Conservation (phyloP, 2,329 filamentous ascomycete genomes). For the Aaosphaeria pasadenensis region DNA sequence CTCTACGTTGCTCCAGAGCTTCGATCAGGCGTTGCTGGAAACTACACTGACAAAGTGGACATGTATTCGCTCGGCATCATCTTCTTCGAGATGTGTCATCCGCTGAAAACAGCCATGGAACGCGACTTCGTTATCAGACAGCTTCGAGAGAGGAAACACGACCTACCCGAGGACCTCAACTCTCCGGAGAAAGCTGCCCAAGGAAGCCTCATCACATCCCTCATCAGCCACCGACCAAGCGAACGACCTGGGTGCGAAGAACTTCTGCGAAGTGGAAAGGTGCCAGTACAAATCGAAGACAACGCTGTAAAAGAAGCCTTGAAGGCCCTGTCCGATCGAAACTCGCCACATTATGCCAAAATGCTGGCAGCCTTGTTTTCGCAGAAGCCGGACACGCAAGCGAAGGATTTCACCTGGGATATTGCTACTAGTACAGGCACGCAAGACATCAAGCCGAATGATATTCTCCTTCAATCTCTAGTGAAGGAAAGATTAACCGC, state of each 20-base stretch:
- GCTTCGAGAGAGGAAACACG: constrained; percentile 65
- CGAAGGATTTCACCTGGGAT: constrained; percentile 65
- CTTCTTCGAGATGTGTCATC: constrained; percentile 93
- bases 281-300: constrained; percentile 89
- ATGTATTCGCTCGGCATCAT: constrained; percentile 98
- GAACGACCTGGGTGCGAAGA: constrained; percentile 80
- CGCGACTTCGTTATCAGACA: constrained; percentile 63
- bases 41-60: constrained; percentile 93
- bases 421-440: constrained; percentile 27
- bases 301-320: constrained; percentile 84
- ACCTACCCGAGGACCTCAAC: constrained; percentile 71
- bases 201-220: constrained; percentile 71
- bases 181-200: constrained; percentile 66
- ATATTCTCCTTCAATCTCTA: constrained; percentile 67
- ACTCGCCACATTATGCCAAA: constrained; percentile 84
- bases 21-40: constrained; percentile 67
- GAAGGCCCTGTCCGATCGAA: constrained; percentile 74
- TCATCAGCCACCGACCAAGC: constrained; percentile 79
- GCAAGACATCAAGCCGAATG: constrained; percentile 40
- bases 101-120: constrained; percentile 61
- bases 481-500: constrained; percentile 71
- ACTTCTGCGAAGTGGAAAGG: constrained; percentile 77
- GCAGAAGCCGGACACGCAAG: constrained; percentile 65
- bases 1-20: constrained; percentile 94
- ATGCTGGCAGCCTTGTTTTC: constrained; percentile 84